phyloP scores from a whole-genome alignment of 495 filamentous ascomycete species.

The Chlorociboria aeruginascens region DNA sequence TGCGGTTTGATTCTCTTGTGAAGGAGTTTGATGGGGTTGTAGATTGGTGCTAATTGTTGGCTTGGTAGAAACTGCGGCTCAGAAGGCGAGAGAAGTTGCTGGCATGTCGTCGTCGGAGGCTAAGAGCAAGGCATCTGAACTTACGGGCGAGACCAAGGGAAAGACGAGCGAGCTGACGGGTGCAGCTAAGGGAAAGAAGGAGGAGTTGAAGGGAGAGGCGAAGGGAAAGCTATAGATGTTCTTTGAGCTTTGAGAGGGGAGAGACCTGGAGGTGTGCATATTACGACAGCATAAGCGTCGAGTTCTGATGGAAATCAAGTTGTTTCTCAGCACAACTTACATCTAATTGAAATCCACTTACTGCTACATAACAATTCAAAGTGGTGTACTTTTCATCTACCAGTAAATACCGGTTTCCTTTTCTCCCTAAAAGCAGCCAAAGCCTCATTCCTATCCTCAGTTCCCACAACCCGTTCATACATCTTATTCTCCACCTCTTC shows the following conservation, averaged over 20 bases:
- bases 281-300: too few species aligned
- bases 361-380: too few species aligned
- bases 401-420: conserved; percentile 75
- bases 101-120: conserved; percentile 17
- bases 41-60: neutral
- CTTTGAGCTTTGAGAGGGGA: neutral
- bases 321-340: too few species aligned
- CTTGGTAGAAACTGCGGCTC: conserved; percentile 28
- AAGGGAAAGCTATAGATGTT: conserved; percentile 19
- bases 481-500: conserved; percentile 64
- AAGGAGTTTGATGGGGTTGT: conserved; percentile 6
- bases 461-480: conserved; percentile 69
- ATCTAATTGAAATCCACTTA: too few species aligned
- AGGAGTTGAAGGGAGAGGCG: conserved; percentile 25
- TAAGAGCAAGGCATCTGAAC: conserved; percentile 16
- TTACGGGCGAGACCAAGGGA: conserved; percentile 18
- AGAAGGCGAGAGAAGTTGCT: conserved; percentile 31
- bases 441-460: conserved; percentile 78
- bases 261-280: too few species aligned
- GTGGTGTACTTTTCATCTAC: conserved; percentile 25
- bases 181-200: conserved; percentile 26
- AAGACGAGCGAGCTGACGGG: conserved; percentile 21
- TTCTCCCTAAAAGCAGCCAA: conserved; percentile 81
- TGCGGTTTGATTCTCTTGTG: neutral
- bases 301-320: too few species aligned